Evolutionary conservation across 306 rosid species (phyloP).

Genomic region (Vigna angularis): DNA sequence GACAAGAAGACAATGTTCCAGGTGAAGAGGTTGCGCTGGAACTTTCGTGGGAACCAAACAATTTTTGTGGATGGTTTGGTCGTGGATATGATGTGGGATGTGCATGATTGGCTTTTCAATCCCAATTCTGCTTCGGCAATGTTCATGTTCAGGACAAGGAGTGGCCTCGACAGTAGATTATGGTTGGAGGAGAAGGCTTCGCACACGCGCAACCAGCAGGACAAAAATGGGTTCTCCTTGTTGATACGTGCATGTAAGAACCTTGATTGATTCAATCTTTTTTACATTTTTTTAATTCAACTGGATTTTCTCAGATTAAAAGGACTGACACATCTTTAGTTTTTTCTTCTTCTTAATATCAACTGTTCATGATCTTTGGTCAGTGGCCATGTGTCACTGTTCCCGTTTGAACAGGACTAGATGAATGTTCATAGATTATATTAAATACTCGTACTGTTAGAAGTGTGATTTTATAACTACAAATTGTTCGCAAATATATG

Average conservation of each 20-base stretch:
- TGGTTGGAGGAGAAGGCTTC: slow-evolving; percentile 86
- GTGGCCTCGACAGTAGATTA: slow-evolving; percentile 77
- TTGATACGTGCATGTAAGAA: slow-evolving; percentile 76
- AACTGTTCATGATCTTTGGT: not conserved
- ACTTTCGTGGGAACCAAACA: slow-evolving; percentile 92
- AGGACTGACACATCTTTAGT: not conserved
- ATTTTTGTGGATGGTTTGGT: slow-evolving; percentile 82
- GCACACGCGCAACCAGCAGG: slow-evolving; percentile 49
- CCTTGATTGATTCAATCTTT: slow-evolving; percentile 48
- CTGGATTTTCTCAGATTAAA: not conserved
- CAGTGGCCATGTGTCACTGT: not conserved
- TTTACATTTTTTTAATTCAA: not conserved
- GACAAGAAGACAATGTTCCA: slow-evolving; percentile 70
- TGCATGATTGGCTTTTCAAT: slow-evolving; percentile 87
- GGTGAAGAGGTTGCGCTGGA: slow-evolving; percentile 84
- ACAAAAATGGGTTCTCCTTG: slow-evolving; percentile 66
- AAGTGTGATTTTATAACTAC: not conserved
- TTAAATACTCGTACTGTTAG: not conserved
- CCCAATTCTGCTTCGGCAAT: slow-evolving; percentile 56
- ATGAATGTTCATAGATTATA: not conserved
- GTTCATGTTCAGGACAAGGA: slow-evolving; percentile 88
- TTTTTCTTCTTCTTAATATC: not conserved
- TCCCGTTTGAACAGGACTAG: not conserved
- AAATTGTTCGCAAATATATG: not conserved
- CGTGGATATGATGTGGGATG: slow-evolving; percentile 97